Conservation (phyloP, 2,329 filamentous ascomycete species). For the Chrysoporthe austroafricana region DNA sequence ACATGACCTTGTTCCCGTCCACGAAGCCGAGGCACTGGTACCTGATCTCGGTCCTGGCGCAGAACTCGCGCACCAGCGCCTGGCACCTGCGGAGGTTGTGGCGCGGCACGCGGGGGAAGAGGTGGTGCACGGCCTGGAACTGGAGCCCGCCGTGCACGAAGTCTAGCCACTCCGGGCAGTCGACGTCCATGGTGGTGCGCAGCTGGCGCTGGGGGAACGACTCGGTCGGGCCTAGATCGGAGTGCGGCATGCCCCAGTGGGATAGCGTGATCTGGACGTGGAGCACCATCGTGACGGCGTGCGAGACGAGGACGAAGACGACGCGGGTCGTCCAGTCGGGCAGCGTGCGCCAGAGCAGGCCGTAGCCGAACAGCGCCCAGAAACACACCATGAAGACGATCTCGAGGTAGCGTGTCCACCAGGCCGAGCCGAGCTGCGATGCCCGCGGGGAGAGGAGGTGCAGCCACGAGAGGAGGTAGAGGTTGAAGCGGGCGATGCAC, state of each 20-base stretch:
- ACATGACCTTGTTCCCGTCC: conserved; percentile 35
- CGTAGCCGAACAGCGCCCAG: conserved; percentile 71
- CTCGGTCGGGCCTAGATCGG: conserved; percentile 65
- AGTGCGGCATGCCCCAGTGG: conserved; percentile 73
- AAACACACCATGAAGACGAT: conserved; percentile 65
- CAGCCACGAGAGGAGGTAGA: conserved; percentile 69
- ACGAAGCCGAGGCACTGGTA: conserved; percentile 27
- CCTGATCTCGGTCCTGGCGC: conserved; percentile 34
- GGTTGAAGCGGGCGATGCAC: conserved; percentile 71
- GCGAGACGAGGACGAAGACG: conserved; percentile 65
- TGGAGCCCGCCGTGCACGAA: conserved; percentile 74
- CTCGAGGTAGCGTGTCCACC: conserved; percentile 71
- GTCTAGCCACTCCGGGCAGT: conserved; percentile 73
- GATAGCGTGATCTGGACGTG: conserved; percentile 74
- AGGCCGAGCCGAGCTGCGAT: conserved; percentile 60
- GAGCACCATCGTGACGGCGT: conserved; percentile 68
- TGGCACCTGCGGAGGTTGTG: conserved; percentile 69
- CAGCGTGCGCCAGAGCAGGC: conserved; percentile 62
- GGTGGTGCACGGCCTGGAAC: conserved; percentile 73
- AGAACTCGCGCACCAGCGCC: conserved; percentile 64
- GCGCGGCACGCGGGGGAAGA: conserved; percentile 69
- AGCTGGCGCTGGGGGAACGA: conserved; percentile 72
- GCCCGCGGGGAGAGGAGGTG: conserved; percentile 63
- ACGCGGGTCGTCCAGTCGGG: conserved; percentile 62
- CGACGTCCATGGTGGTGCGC: conserved; percentile 74